Percentiles rank a stretch among this genome's conserved stretches.
These are phyloP conservation scores for Phytophthora cactorum DNA, from an alignment of 352 stramenopile species.

Conservation along the genomic window DNA sequence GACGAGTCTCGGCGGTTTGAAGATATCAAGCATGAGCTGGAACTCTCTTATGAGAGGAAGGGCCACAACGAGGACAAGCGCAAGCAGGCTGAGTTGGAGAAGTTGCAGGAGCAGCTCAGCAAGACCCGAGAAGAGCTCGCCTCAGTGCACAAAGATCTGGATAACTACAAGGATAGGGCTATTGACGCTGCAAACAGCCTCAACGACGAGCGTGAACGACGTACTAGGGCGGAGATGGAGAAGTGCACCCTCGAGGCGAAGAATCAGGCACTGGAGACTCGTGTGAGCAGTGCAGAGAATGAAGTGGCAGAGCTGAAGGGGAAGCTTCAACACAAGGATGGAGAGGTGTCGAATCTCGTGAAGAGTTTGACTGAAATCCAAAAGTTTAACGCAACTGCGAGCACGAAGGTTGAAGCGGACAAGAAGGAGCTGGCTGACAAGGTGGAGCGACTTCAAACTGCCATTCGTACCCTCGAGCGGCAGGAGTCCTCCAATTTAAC, in stretches of 20 bases:
- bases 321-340: constrained; percentile 72
- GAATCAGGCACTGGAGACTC: constrained; percentile 59
- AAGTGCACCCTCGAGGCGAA: constrained; percentile 69
- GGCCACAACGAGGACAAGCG: constrained; percentile 56
- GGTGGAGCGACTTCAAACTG: constrained; percentile 57
- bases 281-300: constrained; percentile 34
- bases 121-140: constrained; percentile 60
- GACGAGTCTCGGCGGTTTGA: constrained; percentile 64
- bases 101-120: constrained; percentile 55
- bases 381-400: constrained; percentile 71
- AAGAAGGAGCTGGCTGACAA: constrained; percentile 75
- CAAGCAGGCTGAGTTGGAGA: constrained; percentile 61
- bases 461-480: constrained; percentile 56
- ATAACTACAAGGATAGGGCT: constrained; percentile 52
- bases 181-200: constrained; percentile 51
- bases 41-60: constrained; percentile 69
- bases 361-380: constrained; percentile 80
- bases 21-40: constrained; percentile 70
- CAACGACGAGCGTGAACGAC: constrained; percentile 59
- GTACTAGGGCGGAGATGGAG: constrained; percentile 62
- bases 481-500: constrained; percentile 52
- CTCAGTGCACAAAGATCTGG: constrained; percentile 52
- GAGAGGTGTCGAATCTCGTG: constrained; percentile 70
- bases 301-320: constrained; percentile 61
- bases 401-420: constrained; percentile 66